A percentile compares a stretch with the other conserved stretches of the same genome.
Conservation (phyloP, 2,329 filamentous ascomycete species). For the Paecilomyces niveus region DNA sequence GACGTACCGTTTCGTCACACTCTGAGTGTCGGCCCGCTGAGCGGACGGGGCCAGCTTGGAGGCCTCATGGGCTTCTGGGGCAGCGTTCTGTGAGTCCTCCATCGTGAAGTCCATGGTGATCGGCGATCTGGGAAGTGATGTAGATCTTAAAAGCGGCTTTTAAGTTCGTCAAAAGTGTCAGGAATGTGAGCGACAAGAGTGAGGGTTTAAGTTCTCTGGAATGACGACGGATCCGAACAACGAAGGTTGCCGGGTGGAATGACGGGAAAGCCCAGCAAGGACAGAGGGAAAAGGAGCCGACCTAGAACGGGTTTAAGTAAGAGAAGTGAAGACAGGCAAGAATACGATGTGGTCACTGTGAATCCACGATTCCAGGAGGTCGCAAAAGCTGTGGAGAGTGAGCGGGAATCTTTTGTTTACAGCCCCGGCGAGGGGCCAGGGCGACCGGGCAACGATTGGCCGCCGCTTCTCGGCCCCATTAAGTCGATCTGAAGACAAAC, state of each 20-base stretch:
- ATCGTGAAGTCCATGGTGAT: conserved; percentile 46
- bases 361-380: neutral
- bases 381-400: neutral
- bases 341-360: neutral
- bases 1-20: conserved; percentile 68
- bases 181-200: conserved; percentile 16
- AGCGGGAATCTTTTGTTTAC: conserved; percentile 11
- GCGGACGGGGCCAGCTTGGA: conserved; percentile 52
- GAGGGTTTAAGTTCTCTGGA: conserved; percentile 23
- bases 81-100: conserved; percentile 62
- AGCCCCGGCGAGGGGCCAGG: conserved; percentile 1
- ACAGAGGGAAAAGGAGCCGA: conserved; percentile 2
- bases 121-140: neutral
- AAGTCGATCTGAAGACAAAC: neutral
- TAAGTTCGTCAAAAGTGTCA: conserved; percentile 13
- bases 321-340: conserved; percentile 1
- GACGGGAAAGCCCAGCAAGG: conserved; percentile 12
- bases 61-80: conserved; percentile 54
- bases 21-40: conserved; percentile 60
- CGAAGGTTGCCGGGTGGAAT: conserved; percentile 12
- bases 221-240: conserved; percentile 25
- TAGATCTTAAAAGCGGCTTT: conserved; percentile 6
- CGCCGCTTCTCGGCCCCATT: neutral
- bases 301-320: neutral
- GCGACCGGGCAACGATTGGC: conserved; percentile 11